A percentile compares a stretch with the other conserved stretches of the same genome.
phyloP scores from a whole-genome alignment of 768 basidiomycete genomes.

The Leccinum boreale region DNA sequence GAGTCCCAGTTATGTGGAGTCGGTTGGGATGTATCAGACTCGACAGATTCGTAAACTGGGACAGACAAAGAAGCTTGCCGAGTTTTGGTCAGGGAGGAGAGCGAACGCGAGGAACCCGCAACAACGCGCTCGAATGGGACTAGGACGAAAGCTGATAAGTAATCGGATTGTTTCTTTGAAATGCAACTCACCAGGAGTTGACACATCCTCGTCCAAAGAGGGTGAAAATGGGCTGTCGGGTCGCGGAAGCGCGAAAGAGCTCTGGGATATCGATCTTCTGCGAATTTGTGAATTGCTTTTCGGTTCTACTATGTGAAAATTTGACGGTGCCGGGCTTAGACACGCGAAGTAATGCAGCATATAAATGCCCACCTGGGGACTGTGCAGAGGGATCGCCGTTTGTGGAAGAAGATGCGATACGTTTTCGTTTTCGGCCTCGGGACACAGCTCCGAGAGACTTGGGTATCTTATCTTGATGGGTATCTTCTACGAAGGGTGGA shows the following conservation, averaged over 20 bases:
- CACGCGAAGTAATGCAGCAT: background rate
- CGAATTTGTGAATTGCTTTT: conserved; percentile 8
- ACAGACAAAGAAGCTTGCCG: conserved; percentile 4
- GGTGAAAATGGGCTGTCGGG: background rate
- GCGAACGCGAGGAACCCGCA: conserved; percentile 11
- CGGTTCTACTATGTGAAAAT: conserved; percentile 2
- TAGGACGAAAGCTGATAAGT: conserved; percentile 8
- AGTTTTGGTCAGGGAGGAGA: conserved; percentile 5
- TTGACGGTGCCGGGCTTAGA: conserved; percentile 9
- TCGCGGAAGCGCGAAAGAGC: background rate
- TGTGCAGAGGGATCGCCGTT: conserved; percentile 1
- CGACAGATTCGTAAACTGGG: conserved; percentile 7
- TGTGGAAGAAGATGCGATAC: conserved; percentile 18
- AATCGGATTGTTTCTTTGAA: background rate
- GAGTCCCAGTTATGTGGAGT: background rate
- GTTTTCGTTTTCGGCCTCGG: conserved; percentile 24
- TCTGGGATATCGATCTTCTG: conserved; percentile 6
- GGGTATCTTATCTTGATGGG: conserved; percentile 6
- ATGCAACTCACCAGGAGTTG: conserved; percentile 13
- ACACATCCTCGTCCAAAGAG: background rate
- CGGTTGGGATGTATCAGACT: conserved; percentile 5
- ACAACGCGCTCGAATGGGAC: conserved; percentile 5
- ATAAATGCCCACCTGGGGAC: conserved; percentile 22
- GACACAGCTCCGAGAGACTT: conserved; percentile 10
- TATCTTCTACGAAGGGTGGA: background rate